Evolutionary conservation across 768 basidiomycete genomes (phyloP).

Genomic region (Calvatia gigantea): DNA sequence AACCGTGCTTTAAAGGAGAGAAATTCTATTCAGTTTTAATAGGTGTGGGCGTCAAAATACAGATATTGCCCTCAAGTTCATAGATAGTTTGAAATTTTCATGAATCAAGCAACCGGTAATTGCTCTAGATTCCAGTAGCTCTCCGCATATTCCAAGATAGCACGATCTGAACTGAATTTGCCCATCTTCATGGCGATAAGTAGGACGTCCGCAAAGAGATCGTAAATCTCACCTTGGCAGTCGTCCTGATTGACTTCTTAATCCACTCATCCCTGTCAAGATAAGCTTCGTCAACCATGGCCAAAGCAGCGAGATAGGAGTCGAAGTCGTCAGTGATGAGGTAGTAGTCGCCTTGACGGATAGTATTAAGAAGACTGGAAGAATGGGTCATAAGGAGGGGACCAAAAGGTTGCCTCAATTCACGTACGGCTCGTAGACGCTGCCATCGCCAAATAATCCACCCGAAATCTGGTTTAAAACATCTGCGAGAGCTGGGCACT

Average conservation of each 20-base stretch:
- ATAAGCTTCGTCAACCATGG: slow-evolving; percentile 89
- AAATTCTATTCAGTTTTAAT: no score
- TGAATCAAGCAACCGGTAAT: slow-evolving; percentile 19
- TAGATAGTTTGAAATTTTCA: not conserved
- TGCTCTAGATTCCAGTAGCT: slow-evolving; percentile 79
- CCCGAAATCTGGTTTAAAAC: slow-evolving; percentile 74
- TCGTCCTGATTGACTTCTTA: slow-evolving; percentile 85
- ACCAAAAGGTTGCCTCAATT: slow-evolving; percentile 1
- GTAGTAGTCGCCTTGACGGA: slow-evolving; percentile 75
- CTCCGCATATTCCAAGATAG: slow-evolving; percentile 90
- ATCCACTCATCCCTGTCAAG: slow-evolving; percentile 83
- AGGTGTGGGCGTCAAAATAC: no score
- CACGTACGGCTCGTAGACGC: slow-evolving; percentile 85
- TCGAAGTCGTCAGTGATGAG: slow-evolving; percentile 92
- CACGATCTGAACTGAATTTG: slow-evolving; percentile 93
- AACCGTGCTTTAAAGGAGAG: no score
- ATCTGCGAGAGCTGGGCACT: slow-evolving; percentile 76
- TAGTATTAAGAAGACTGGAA: slow-evolving; percentile 65
- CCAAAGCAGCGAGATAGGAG: slow-evolving; percentile 75
- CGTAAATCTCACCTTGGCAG: slow-evolving; percentile 53
- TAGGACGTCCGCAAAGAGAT: not conserved
- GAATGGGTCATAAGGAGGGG: slow-evolving; percentile 21
- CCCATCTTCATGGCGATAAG: slow-evolving; percentile 63
- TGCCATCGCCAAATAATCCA: slow-evolving; percentile 78
- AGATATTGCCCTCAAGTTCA: no score